Percentiles rank a stretch among this genome's conserved stretches.
Conservation (phyloP, 2,329 filamentous ascomycete species). For the Curvularia sp. region DNA sequence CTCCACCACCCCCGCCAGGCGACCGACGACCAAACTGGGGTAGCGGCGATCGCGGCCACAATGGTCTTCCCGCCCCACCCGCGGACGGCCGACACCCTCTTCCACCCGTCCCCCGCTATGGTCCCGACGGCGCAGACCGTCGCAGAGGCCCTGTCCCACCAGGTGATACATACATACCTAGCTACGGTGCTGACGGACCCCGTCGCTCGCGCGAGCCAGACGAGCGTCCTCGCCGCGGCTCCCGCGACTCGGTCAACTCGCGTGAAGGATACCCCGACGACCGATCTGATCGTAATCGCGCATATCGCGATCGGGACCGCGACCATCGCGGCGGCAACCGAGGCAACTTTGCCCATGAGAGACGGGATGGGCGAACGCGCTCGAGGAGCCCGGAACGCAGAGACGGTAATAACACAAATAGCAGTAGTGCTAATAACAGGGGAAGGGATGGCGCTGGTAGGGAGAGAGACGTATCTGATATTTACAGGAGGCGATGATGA, state of each 20-base stretch:
- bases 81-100: slow-evolving; percentile 47
- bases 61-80: slow-evolving; percentile 47
- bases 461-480: slow-evolving; percentile 37
- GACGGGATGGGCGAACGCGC: slow-evolving; percentile 44
- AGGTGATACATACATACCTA: slow-evolving; percentile 57
- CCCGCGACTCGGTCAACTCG: slow-evolving; percentile 46
- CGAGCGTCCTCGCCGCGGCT: slow-evolving; percentile 43
- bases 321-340: slow-evolving; percentile 31
- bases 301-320: slow-evolving; percentile 29
- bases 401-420: slow-evolving; percentile 21
- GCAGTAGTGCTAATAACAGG: slow-evolving; percentile 25
- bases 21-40: slow-evolving; percentile 46
- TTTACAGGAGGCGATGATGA: slow-evolving; percentile 35
- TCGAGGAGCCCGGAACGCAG: slow-evolving; percentile 48
- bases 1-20: slow-evolving; percentile 47
- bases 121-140: slow-evolving; percentile 32
- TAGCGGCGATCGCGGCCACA: slow-evolving; percentile 35
- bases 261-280: slow-evolving; percentile 42
- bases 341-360: slow-evolving; percentile 35
- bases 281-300: slow-evolving; percentile 37
- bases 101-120: slow-evolving; percentile 46
- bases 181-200: slow-evolving; percentile 46
- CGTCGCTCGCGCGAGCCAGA: slow-evolving; percentile 48
- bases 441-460: slow-evolving; percentile 31
- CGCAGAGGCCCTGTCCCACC: slow-evolving; percentile 33